Base-by-base conservation (phyloP, 345 rosid species). In the Dovyalis caffra region DNA sequence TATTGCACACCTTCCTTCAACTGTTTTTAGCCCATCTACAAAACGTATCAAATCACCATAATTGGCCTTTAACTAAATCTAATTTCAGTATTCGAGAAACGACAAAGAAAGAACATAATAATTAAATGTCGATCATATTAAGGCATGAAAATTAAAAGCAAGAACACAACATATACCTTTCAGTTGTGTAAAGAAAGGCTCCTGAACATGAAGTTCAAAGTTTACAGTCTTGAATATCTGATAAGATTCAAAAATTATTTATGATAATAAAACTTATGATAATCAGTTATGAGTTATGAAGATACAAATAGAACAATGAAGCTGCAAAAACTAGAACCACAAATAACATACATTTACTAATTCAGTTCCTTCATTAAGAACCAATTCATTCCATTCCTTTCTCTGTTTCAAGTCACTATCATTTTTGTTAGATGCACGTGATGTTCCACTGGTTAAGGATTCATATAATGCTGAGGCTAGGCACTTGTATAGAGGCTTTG, bases 1-100 rank as follows among this genome's bases (percentile, higher is more conserved):
- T 37, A 66, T 73, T 9, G 80, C 85, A 68, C 88, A 87, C 72
- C 86, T 85, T 68, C 89, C 86, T 77, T 83, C 88, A 66, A 83
- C 65, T 63, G 86, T 86, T 76, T 82, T 87, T 62, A 74, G 33
- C 4, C 84, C 88, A 83, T 87, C 92, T 88, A 47, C 56, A 61
- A 66, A 21, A 62, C 9, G 60, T 23, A 15, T n/a, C 56, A 20
- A 20, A 49, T 49, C n/a, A 49, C n/a, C 56, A 49, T 49, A 20
- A 49, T 20, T 49, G 56, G 56, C n/a, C 56, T 49, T 49, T 49
- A 20, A 49, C 47, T 12, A 16, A 40, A 40, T 40, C 47, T 40
- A 40, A 40, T 40, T 40, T 40, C 14, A 40, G 18, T 40, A 12
- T 16, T 16, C 47, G 16, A 12, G 68, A 69, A 73, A 62, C 78